These are phyloP conservation scores for Parachaetomium inaequale DNA, from an alignment of 495 filamentous ascomycete genomes.

Conservation along the genomic window DNA sequence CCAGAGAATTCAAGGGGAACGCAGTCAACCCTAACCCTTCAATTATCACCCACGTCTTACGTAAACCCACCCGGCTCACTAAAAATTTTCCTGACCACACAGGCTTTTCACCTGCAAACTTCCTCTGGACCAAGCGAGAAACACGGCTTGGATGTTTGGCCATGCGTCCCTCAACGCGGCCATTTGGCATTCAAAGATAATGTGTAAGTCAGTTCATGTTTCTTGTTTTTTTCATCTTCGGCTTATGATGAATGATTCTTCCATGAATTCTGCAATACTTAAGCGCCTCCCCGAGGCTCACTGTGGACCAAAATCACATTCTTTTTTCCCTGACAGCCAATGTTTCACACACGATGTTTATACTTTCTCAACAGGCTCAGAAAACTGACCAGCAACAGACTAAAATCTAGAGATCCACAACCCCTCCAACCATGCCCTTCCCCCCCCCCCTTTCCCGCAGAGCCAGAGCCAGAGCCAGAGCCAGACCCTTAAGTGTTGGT, in stretches of 20 bases:
- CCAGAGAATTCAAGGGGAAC: neutral
- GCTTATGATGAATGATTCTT: slow-evolving; percentile 45
- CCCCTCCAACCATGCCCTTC: neutral
- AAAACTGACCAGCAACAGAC: neutral
- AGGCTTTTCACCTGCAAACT: neutral
- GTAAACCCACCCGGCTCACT: neutral
- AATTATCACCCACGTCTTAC: neutral
- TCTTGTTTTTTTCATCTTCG: neutral
- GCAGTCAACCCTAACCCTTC: slow-evolving; percentile 2
- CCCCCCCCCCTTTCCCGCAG: neutral
- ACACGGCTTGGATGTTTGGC: too few relatives aligned
- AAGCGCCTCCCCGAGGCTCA: slow-evolving; percentile 31
- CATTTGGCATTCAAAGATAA: neutral
- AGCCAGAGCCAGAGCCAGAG: neutral
- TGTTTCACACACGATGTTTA: neutral
- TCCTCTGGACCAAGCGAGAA: too few relatives aligned
- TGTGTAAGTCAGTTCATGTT: slow-evolving; percentile 5
- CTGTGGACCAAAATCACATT: slow-evolving; percentile 37
- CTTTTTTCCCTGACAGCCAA: slow-evolving; percentile 23
- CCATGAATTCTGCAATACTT: slow-evolving; percentile 57
- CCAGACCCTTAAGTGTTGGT: slow-evolving; percentile 32
- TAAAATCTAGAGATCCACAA: neutral
- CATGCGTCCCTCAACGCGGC: neutral
- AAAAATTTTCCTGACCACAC: neutral
- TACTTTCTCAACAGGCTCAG: neutral